These are phyloP conservation scores for Psophocarpus tetragonolobus DNA, from an alignment of 306 rosid genomes.

Conservation along the genomic window DNA sequence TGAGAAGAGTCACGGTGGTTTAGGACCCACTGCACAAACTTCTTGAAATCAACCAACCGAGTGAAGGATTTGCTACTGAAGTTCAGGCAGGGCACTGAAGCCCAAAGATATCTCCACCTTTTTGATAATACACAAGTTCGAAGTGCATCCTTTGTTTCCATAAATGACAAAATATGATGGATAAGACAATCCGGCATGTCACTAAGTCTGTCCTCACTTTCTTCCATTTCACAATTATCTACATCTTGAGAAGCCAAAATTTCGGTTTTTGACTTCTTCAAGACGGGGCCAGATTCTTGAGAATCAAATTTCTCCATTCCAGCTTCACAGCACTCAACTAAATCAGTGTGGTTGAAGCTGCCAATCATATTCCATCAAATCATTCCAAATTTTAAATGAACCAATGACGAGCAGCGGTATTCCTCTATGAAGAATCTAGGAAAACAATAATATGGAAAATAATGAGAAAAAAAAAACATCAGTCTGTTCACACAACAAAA, in stretches of 20 bases:
- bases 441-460: background rate
- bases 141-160: conserved; percentile 53
- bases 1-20: conserved; percentile 42
- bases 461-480: background rate
- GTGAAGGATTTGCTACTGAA: conserved; percentile 47
- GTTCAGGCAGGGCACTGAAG: conserved; percentile 43
- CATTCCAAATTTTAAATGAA: background rate
- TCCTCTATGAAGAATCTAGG: conserved; percentile 5
- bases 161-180: conserved; percentile 44
- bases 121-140: conserved; percentile 43
- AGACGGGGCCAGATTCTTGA: conserved; percentile 27
- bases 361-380: conserved; percentile 13
- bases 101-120: conserved; percentile 50
- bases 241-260: conserved; percentile 24
- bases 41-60: conserved; percentile 47
- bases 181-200: conserved; percentile 41
- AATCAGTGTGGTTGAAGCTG: background rate
- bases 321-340: conserved; percentile 25
- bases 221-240: conserved; percentile 26
- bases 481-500: background rate
- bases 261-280: conserved; percentile 30
- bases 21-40: conserved; percentile 48
- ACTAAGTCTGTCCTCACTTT: conserved; percentile 34
- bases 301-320: background rate
- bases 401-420: background rate